Base-by-base conservation (phyloP, 768 basidiomycete genomes). In the Astraeus odoratus region DNA sequence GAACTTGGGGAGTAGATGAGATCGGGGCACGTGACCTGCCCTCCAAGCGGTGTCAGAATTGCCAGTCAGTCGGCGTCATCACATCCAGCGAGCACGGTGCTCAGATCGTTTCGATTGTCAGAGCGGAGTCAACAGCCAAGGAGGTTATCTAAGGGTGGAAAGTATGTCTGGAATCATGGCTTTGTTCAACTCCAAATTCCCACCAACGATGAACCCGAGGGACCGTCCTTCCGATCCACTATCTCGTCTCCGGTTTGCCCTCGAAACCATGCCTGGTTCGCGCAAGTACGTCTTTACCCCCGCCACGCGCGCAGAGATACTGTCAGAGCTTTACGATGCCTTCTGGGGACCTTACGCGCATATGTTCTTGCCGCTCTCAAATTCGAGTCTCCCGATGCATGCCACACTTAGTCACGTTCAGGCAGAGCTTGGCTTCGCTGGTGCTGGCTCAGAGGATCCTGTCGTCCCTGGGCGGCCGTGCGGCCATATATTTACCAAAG, bases 401-500 rank as follows among this genome's bases (percentile, higher is more conserved):
- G 66, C 73, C 34, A 74, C 83, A 4, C 70, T 92, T 15, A 80
- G 81, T 51, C 83, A 86, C 43, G 77, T 82, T 25, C 89, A 92
- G 65, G 65, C 70, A 19, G 73, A 74, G 24, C 60, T 75, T 4
- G 73, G 71, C 16, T 79, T 78, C 50, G 67, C 67, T 0, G 81
- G 78, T 8, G 78, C 76, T 8, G 80, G 76, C n/a, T 73, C 73
- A 48, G 75, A 78, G 23, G 77, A 80, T 20, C 73, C 73, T 8
- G 58, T 78, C 0, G 63, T 76, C 15, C 82, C 81, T n/a, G 88
- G 86, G 8, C 72, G 81, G 50, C 76, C 83, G 1, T 95, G 92
- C 58, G 85, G 81, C 2, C 78, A 86, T 57, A 86, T 93, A 33
- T 90, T 95, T 66, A 83, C 81, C 63, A 87, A 87, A 55, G 92